Conservation (phyloP, 2,329 filamentous ascomycete species). For the Aureobasidium lini region DNA sequence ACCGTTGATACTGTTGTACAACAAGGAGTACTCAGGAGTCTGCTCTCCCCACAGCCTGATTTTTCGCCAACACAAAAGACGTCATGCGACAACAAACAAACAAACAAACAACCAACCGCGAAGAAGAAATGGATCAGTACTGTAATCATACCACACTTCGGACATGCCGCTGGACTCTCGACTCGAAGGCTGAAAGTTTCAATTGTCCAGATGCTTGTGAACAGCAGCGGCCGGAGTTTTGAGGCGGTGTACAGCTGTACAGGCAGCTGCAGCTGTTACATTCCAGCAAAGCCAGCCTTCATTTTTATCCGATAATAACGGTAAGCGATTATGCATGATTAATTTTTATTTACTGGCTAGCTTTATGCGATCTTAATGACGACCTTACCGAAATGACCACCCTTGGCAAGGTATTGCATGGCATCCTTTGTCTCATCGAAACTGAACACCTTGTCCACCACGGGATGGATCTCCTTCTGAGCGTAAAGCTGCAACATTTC, state of each 20-base stretch:
- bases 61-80: not conserved
- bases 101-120: not conserved
- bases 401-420: conserved; percentile 36
- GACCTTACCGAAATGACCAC: conserved; percentile 38
- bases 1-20: conserved; percentile 7
- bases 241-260: not conserved
- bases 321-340: conserved; percentile 4
- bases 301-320: conserved; percentile 1
- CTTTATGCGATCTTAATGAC: conserved; percentile 26
- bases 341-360: not conserved
- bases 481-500: conserved; percentile 37
- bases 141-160: not conserved
- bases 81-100: conserved; percentile 8
- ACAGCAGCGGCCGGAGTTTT: not conserved
- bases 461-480: conserved; percentile 33
- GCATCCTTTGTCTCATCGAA: conserved; percentile 38
- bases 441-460: conserved; percentile 34
- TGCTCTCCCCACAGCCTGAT: not conserved
- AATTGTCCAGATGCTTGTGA: not conserved
- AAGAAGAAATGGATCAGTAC: not conserved
- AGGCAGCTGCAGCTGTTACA: not conserved
- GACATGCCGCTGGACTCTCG: not conserved
- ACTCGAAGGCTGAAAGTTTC: not conserved
- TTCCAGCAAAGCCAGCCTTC: not conserved
- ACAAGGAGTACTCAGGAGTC: conserved; percentile 1